phyloP scores from a whole-genome alignment of 1,284 basidiomycete genomes.

The Tremellales sp. region DNA sequence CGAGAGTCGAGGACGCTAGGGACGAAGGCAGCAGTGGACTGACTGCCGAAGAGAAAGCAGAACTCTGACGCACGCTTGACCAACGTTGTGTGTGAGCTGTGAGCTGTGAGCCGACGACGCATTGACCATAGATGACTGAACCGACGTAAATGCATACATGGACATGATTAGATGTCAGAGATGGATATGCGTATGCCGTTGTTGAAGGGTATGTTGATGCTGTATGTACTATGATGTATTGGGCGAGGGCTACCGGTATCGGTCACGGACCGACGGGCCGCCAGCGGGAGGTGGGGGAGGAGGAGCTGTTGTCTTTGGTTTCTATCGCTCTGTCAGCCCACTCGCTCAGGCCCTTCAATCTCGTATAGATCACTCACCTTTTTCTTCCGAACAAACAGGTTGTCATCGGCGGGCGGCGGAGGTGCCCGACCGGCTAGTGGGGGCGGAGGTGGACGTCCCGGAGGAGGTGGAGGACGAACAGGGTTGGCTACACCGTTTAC shows the following conservation, averaged over 20 bases:
- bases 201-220: background rate
- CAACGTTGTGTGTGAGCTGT: background rate
- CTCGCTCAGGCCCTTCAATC: background rate
- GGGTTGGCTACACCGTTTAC: background rate
- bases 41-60: conserved; percentile 17
- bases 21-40: conserved; percentile 21
- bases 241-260: background rate
- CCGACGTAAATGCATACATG: background rate
- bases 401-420: conserved; percentile 25
- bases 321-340: conserved; percentile 7
- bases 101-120: background rate
- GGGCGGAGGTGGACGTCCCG: conserved; percentile 15
- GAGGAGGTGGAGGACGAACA: conserved; percentile 4
- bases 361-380: conserved; percentile 24
- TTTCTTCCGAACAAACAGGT: conserved; percentile 46
- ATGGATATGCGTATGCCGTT: conserved; percentile 1
- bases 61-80: background rate
- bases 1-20: conserved; percentile 1
- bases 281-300: conserved; percentile 9
- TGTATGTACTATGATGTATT: background rate
- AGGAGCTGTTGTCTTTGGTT: conserved; percentile 6
- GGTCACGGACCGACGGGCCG: conserved; percentile 17
- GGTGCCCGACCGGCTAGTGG: conserved; percentile 16
- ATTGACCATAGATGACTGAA: background rate
- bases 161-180: background rate